Evolutionary conservation across 257 asterid genomes (phyloP), one percentile per base, ranked within the genome.

Genomic region (Nyctanthes arbortristis): DNA sequence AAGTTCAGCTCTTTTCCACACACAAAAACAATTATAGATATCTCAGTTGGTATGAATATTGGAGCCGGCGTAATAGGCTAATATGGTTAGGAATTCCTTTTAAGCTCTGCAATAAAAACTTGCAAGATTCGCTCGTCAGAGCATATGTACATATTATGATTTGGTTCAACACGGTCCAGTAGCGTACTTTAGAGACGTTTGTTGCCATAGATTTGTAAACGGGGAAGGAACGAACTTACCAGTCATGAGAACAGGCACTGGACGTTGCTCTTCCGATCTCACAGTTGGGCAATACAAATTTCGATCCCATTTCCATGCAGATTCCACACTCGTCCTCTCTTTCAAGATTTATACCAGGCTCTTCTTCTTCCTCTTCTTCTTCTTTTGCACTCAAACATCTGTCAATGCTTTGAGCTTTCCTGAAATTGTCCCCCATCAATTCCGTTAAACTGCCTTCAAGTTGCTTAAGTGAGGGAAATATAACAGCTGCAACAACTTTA

Each of bases 261-360:
- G 91, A 84, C 84, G 87, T 55, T 10, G 88, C 76, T 80, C 87
- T 93, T 35, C 88, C 86, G n/a, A n/a, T n/a, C n/a, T n/a, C n/a
- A 74, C 91, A 87, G 28, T 77, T 65, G 27, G 96, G 96, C 80
- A 89, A 68, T 9, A 78, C 91, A 52, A 81, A 81, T 27, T 79
- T 80, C 29, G 78, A 39, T 59, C 81, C 81, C 67, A 43, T 73
- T 54, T 89, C 88, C 91, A 89, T 83, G 72, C 96, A 89, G 79
- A 87, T 87, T 5, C 93, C 93, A 60, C 93, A 89, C 66, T 89
- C 93, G 16, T 89, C 93, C 27, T 80, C 87, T 40, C 69, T 61
- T 30, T 74, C 84, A 14, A 34, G 35, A 73, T 69, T 77, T 36
- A 57, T 35, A 68, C 25, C 39, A 39, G 70, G 29, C 37, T 39